A percentile compares a stretch with the other conserved stretches of the same genome.
Conservation (phyloP, 202 grass and related monocot species). For the Brachypodium distachyon region DNA sequence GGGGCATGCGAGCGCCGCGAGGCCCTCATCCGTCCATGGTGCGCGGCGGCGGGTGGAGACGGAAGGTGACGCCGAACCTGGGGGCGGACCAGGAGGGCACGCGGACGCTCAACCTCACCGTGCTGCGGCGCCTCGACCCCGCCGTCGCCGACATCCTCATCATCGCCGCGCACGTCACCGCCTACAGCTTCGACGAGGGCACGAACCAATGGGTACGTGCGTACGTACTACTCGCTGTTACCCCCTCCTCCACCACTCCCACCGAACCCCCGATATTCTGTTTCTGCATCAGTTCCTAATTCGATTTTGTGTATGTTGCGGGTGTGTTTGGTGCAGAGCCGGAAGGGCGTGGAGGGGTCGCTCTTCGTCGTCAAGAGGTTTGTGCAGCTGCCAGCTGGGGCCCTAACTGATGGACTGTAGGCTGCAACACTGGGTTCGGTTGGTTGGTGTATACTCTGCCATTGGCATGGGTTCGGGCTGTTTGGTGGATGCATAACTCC, state of each 20-base stretch:
- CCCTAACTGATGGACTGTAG: neutral
- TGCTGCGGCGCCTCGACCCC: slow-evolving; percentile 59
- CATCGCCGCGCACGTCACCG: slow-evolving; percentile 48
- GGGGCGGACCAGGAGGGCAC: slow-evolving; percentile 27
- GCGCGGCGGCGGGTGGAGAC: neutral
- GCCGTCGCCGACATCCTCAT: slow-evolving; percentile 50
- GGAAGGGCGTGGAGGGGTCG: slow-evolving; percentile 57
- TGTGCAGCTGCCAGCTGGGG: neutral
- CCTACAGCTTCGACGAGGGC: slow-evolving; percentile 45
- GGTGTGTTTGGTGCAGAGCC: slow-evolving; percentile 19
- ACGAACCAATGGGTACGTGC: slow-evolving; percentile 31
- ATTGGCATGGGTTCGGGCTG: neutral
- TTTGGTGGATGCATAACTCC: neutral
- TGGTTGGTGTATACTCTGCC: neutral
- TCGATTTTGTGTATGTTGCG: neutral
- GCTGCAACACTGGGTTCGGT: neutral
- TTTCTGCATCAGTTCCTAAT: neutral
- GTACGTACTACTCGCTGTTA: too few species aligned
- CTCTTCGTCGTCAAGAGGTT: slow-evolving; percentile 72
- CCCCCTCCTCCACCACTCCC: neutral
- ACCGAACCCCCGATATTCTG: neutral
- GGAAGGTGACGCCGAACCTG: slow-evolving; percentile 52
- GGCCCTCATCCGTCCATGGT: neutral
- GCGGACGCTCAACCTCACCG: slow-evolving; percentile 58
- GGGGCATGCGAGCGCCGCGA: neutral